phyloP scores from a whole-genome alignment of 1,139 yeast species.

The Saccharomyces uvarum region DNA sequence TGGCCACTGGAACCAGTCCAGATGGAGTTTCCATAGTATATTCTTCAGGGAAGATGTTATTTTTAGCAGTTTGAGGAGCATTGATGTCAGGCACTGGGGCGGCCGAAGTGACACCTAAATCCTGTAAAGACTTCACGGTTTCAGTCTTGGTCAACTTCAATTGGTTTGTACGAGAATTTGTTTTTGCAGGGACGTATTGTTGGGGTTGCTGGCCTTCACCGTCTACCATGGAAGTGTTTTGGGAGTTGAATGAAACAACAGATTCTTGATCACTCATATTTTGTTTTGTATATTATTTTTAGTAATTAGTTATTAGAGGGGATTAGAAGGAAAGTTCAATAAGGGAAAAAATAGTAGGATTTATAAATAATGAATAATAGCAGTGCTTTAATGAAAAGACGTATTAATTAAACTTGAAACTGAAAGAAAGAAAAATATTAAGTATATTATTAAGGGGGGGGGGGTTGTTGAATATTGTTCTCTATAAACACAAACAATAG shows the following conservation, averaged over 20 bases:
- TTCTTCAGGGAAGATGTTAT: constrained; percentile 84
- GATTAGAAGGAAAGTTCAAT: not conserved
- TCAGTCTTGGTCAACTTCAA: constrained; percentile 48
- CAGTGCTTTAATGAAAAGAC: not conserved
- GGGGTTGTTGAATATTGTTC: not conserved
- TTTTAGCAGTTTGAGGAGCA: constrained; percentile 49
- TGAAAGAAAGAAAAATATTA: not conserved
- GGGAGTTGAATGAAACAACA: constrained; percentile 22
- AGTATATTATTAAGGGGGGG: not conserved
- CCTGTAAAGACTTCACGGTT: constrained; percentile 58
- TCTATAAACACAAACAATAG: not conserved
- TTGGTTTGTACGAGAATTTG: constrained; percentile 19
- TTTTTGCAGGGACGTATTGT: constrained; percentile 18
- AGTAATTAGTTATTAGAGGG: not conserved
- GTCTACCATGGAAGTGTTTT: constrained; percentile 17
- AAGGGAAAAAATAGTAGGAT: not conserved
- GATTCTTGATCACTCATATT: constrained; percentile 17
- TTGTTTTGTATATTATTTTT: not conserved
- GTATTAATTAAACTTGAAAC: not conserved
- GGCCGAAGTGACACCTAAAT: constrained; percentile 49
- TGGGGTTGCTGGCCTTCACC: constrained; percentile 19
- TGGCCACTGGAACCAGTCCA: constrained; percentile 73
- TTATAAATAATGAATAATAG: not conserved
- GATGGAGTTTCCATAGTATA: constrained; percentile 79
- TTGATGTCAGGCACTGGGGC: constrained; percentile 51